A percentile compares a stretch with the other conserved stretches of the same genome.
phyloP scores from a whole-genome alignment of 306 rosid genomes.

The Vachellia collinsii region DNA sequence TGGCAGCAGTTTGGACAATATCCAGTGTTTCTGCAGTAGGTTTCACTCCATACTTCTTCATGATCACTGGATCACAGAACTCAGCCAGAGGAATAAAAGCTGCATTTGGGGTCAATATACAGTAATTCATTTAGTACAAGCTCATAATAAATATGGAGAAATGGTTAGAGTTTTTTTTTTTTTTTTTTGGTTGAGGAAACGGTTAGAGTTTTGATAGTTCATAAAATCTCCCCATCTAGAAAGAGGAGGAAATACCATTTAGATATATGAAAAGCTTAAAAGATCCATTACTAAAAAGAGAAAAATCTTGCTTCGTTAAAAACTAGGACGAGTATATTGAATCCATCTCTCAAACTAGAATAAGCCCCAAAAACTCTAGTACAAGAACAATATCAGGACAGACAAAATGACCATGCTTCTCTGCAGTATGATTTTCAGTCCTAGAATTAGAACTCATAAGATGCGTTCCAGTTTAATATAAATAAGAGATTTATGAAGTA shows the following conservation, averaged over 20 bases:
- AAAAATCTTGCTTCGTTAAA: not conserved
- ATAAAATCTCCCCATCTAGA: not conserved
- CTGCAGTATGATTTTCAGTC: not conserved
- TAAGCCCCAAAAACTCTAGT: not conserved
- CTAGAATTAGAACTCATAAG: not conserved
- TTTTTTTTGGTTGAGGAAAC: too few species aligned
- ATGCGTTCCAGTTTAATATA: not conserved
- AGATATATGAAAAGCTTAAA: not conserved
- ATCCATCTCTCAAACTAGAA: not conserved
- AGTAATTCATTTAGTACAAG: not conserved
- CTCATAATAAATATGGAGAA: not conserved
- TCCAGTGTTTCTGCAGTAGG: slow-evolving; percentile 58
- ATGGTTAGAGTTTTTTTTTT: too few species aligned
- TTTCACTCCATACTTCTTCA: slow-evolving; percentile 72
- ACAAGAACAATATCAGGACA: not conserved
- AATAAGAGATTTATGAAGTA: not conserved
- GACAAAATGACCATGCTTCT: not conserved
- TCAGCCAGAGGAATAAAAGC: slow-evolving; percentile 75
- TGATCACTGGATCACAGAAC: slow-evolving; percentile 47
- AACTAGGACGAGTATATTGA: not conserved
- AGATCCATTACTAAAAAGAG: not conserved
- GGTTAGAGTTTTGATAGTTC: not conserved
- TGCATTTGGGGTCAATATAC: slow-evolving; percentile 37
- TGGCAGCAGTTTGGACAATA: slow-evolving; percentile 46
- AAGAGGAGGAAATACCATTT: not conserved